Evolutionary conservation across 208 protist species (phyloP), one percentile per base, ranked within the genome.

Genomic region (Herpetomonas tarakana): DNA sequence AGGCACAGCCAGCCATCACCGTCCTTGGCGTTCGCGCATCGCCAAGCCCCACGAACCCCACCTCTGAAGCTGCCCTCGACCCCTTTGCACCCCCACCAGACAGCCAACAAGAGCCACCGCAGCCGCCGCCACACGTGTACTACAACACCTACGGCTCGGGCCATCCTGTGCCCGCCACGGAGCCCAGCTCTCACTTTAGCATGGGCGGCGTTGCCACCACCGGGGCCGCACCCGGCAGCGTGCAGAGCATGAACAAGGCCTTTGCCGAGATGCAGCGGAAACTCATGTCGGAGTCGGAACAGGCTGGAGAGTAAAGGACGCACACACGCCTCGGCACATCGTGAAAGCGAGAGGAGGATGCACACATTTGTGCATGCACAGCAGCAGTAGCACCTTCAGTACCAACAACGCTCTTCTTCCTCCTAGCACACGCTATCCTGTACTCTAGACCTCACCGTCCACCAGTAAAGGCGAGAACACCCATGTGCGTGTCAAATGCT

Each of bases 191-290:
- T 3, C 52, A 29, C 29, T 35, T 58, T 12, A 12, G 7, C 4
- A 44, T 45, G 29, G 18, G 52, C 25, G 19, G 3, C 19, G 44
- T 22, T 12, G 4, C 44, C 11, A 6, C 9, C 3, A 22, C 11
- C 6, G 11, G 30, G 29, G 3, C 25, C 3, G 29, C n/a, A 19
- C 6, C 14, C 35, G 18, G n/a, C 22, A 26, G 19, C 6, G 30
- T 35, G 29, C 25, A 44, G 30, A 7, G 27, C 18, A 58, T 29
- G 27, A 58, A 58, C 52, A 35, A 26, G 29, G 29, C 35, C 9
- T 70, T 75, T 58, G 68, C 68, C 19, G 47, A 57, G 22, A 50
- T 75, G 25, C 68, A 75, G 29, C 39, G 59, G 26, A 53, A 70
- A 46, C 58, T 75, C 58, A 63, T 75, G 56, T 22, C 56, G 21